These are phyloP conservation scores for Kuraishia ogatae DNA, from an alignment of 805 yeast genomes.

Conservation along the genomic window DNA sequence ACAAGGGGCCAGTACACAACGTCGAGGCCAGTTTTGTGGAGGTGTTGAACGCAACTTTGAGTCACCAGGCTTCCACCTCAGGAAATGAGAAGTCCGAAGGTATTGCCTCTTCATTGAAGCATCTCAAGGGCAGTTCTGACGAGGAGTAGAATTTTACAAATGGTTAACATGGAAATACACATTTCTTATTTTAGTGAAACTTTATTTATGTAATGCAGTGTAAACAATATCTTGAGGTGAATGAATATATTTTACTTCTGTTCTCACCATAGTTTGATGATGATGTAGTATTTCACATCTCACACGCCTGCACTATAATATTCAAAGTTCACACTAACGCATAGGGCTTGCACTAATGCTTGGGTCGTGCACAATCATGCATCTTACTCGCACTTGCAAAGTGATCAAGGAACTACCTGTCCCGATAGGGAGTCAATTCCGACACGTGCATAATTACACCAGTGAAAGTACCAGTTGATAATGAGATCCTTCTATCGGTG, in stretches of 20 bases:
- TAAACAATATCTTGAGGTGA: too few species aligned
- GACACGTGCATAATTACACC: not conserved
- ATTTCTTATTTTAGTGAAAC: too few species aligned
- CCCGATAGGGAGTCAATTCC: not conserved
- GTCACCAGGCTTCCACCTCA: not conserved
- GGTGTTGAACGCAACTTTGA: constrained; percentile 5
- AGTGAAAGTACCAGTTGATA: not conserved
- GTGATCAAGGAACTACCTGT: too few species aligned
- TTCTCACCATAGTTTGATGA: not conserved
- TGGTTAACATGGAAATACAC: not conserved
- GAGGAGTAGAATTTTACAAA: not conserved
- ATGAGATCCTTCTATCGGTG: too few species aligned
- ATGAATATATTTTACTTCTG: too few species aligned
- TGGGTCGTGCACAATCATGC: not conserved
- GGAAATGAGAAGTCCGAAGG: not conserved
- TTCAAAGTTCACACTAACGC: not conserved
- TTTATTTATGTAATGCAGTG: too few species aligned
- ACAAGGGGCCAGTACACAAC: constrained; percentile 43
- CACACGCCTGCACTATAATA: not conserved
- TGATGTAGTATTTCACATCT: too few species aligned
- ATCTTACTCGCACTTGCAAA: not conserved
- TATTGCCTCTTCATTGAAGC: not conserved
- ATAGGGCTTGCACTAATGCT: too few species aligned
- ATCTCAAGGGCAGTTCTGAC: not conserved
- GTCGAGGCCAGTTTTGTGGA: constrained; percentile 24